Evolutionary conservation across 1,139 yeast species (phyloP), one percentile per base, ranked within the genome.

Genomic region (Yamadazyma pseudoaaseri): DNA sequence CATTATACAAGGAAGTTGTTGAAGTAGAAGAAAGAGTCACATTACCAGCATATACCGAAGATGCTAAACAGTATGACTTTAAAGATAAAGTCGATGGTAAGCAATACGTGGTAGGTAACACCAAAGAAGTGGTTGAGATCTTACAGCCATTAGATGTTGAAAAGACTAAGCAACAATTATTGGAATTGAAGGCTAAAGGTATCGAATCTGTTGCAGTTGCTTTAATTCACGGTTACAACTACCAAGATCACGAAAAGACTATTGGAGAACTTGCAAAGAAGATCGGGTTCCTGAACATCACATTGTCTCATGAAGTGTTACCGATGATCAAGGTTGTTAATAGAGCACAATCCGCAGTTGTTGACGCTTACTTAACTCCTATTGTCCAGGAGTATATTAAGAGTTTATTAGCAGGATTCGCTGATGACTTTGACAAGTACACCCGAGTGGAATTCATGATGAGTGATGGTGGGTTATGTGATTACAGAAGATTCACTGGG

Each of bases 341-440:
- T 13, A 65, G 94, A 38, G 85, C 87, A 1, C 81, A 81, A 45
- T 81, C 90, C 11, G 70, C 86, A 3, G 75, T 79, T 20, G 87
- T 86, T 1, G 92, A 85, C 58, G 87, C 94, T 1, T 84, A 84
- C 51, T 58, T 85, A 38, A 81, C 90, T 3, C 94, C 94, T 1
- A 84, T 79, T 35, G 81, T 84, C 29, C 69, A 75, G 40, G 69
- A 74, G 23, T 84, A 84, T 52, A 62, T 84, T 28, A 56, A 67
- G 21, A 72, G 79, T 20, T 81, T 85, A 47, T 74, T 79, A 30
- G 51, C 66, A 4, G 92, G 92, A 3, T 68, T 84, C 44, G 62
- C 60, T 27, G 73, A 76, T 25, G 78, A 78, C 2, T 49, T 46
- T 26, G 51, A 51, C 26, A 36, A 42, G 16, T 44, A 45, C 31